Conservation (phyloP, 306 rosid genomes). For the Castanea sativa region DNA sequence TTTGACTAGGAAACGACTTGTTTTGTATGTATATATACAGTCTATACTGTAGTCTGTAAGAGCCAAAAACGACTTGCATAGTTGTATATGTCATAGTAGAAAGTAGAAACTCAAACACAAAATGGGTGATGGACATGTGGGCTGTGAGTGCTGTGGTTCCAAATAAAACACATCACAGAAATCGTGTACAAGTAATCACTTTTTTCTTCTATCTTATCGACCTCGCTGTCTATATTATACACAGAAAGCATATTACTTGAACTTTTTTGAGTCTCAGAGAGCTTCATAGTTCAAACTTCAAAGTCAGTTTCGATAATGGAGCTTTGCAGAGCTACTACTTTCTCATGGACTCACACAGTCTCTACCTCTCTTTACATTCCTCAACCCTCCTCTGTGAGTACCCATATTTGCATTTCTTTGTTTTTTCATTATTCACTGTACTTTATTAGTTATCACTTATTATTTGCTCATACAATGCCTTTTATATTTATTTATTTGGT, state of each 20-base stretch:
- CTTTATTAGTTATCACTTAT: background rate
- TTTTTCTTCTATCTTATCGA: background rate
- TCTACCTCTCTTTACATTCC: slow-evolving; percentile 51
- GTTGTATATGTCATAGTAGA: too few relatives aligned
- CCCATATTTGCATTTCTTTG: slow-evolving; percentile 7
- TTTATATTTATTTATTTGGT: background rate
- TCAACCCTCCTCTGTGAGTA: slow-evolving; percentile 47
- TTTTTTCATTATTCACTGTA: background rate
- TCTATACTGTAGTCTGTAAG: too few relatives aligned
- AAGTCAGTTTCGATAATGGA: slow-evolving; percentile 32
- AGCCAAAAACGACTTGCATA: too few relatives aligned
- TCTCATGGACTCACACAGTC: slow-evolving; percentile 60
- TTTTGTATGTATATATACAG: too few relatives aligned
- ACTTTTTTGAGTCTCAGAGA: background rate
- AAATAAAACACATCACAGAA: slow-evolving; percentile 35
- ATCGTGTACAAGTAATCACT: too few relatives aligned
- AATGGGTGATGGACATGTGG: slow-evolving; percentile 41
- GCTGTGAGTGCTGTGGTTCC: slow-evolving; percentile 49
- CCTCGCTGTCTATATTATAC: background rate
- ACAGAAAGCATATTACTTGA: background rate
- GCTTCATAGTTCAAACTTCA: background rate
- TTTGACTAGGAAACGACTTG: too few relatives aligned
- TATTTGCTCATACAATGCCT: background rate
- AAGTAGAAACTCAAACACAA: background rate
- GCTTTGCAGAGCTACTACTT: slow-evolving; percentile 44